These are phyloP conservation scores for Trichosporon coremiiforme DNA, from an alignment of 1,284 basidiomycete genomes.

Conservation along the genomic window DNA sequence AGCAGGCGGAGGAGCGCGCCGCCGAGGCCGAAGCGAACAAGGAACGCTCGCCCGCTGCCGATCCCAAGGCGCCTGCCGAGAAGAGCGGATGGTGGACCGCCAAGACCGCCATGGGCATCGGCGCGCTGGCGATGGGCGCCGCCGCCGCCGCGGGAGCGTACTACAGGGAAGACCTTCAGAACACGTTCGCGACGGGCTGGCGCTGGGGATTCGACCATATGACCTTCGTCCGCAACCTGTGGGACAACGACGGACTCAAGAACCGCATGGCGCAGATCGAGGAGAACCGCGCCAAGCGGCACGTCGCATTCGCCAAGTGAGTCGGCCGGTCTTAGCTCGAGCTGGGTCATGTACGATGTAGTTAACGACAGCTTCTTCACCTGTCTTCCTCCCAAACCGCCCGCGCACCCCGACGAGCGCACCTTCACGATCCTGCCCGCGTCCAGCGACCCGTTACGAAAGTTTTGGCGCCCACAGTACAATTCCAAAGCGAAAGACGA, in stretches of 20 bases:
- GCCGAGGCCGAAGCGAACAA: background rate
- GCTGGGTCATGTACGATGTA: background rate
- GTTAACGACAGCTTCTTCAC: constrained; percentile 69
- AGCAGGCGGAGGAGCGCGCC: constrained; percentile 22
- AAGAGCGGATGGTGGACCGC: constrained; percentile 28
- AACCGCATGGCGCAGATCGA: constrained; percentile 67
- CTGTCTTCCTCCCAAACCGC: constrained; percentile 63
- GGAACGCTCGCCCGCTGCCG: background rate
- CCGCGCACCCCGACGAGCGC: constrained; percentile 61
- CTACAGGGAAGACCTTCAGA: constrained; percentile 63
- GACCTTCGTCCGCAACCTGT: constrained; percentile 83
- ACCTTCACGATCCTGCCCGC: constrained; percentile 77
- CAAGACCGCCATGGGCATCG: constrained; percentile 54
- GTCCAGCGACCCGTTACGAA: constrained; percentile 59
- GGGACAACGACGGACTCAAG: constrained; percentile 72
- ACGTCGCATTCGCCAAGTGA: constrained; percentile 72
- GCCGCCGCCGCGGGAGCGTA: constrained; percentile 83
- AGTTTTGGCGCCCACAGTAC: constrained; percentile 65
- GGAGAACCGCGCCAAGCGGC: constrained; percentile 60
- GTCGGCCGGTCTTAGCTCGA: too few species aligned
- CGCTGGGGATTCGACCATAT: constrained; percentile 84
- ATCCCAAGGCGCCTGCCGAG: background rate
- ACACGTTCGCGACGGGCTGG: constrained; percentile 65
- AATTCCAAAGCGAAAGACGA: constrained; percentile 76
- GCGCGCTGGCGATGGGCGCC: constrained; percentile 71